Percentiles rank a stretch among this genome's conserved stretches.
Evolutionary conservation across 2,329 filamentous ascomycete species (phyloP).

Genomic region (Colletotrichum neosansevieriae): DNA sequence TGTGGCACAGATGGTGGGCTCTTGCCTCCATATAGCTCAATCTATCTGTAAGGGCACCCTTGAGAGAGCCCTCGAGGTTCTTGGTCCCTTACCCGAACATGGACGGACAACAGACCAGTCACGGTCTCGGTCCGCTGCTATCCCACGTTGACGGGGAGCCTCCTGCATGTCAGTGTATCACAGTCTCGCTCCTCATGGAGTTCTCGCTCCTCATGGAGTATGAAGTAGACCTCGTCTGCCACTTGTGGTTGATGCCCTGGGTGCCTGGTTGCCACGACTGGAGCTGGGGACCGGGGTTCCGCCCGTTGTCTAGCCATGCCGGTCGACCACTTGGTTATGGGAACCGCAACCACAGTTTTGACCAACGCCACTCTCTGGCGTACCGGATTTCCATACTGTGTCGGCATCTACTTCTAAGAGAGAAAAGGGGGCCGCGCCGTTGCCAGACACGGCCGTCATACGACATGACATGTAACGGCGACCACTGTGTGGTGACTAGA

Average conservation of each 20-base stretch:
- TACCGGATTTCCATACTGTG: slow-evolving; percentile 10
- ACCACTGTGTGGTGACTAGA: background rate
- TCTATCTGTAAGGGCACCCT: background rate
- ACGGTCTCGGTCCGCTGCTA: slow-evolving; percentile 26
- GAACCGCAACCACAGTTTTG: background rate
- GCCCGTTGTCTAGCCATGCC: slow-evolving; percentile 15
- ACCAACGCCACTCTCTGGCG: slow-evolving; percentile 19
- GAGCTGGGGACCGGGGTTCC: slow-evolving; percentile 14
- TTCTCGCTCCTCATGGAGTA: slow-evolving; percentile 11
- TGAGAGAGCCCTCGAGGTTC: background rate
- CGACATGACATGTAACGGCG: slow-evolving; percentile 18
- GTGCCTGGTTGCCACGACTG: slow-evolving; percentile 6
- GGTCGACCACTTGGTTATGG: slow-evolving; percentile 6
- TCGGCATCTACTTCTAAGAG: background rate
- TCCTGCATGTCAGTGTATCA: slow-evolving; percentile 37
- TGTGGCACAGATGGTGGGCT: slow-evolving; percentile 26
- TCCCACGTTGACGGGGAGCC: slow-evolving; percentile 28
- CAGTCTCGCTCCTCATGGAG: slow-evolving; percentile 12
- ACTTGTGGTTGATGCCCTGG: slow-evolving; percentile 12
- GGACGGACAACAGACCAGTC: slow-evolving; percentile 22
- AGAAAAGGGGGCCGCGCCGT: background rate
- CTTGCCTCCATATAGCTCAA: background rate
- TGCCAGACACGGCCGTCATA: slow-evolving; percentile 12
- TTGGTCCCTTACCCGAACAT: slow-evolving; percentile 26
- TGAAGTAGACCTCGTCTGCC: slow-evolving; percentile 27